Base-by-base conservation (phyloP, 805 yeast genomes). In the Cyberlindnera mississippiensis region DNA sequence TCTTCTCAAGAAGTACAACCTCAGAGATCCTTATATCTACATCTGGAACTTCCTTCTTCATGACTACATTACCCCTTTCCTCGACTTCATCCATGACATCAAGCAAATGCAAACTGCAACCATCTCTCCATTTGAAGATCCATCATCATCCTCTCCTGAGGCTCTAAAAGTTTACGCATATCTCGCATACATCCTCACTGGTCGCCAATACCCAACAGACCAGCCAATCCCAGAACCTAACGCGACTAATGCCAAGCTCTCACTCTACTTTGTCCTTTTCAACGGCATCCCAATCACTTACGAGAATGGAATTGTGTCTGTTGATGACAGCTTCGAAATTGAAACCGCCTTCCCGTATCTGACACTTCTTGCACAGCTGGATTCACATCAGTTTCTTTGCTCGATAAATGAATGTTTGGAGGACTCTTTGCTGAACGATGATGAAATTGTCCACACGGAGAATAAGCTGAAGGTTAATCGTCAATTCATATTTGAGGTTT, bases 371-470 rank as follows among this genome's bases (percentile, higher is more conserved):
- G 58, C 88, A n/a, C 64, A 67, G 30, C 72, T 61, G 50, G 74
- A 83, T 48, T 69, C 84, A 4, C 66, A 73, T n/a, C 74, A 73
- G 29, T 75, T 82, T 63, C 71, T 90, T 28, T 68, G 82, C 0
- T 74, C 85, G 14, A 60, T 93, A 44, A 83, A 88, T 59, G 95
- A 85, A 58, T 83, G 85, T 8, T 81, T 91, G 56, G 97, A 91
- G 57, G 95, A 88, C 57, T 64, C 84, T 0, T 68, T 76, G 32
- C 60, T 91, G 42, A 87, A 89, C 59, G 88, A 80, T 16, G 80
- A 77, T 34, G 73, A 67, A 22, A 57, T 63, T 4, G 54, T 56
- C 2, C 59, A 49, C 15, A 45, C 44, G 16, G 57, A 49, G 28
- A 49, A 46, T 35, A 54, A 48, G 32, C 36, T 53, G 27, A 53